Percentiles rank a stretch among this genome's conserved stretches.
Conservation (phyloP, 1,284 basidiomycete genomes). For the Cryptococcus sp. region DNA sequence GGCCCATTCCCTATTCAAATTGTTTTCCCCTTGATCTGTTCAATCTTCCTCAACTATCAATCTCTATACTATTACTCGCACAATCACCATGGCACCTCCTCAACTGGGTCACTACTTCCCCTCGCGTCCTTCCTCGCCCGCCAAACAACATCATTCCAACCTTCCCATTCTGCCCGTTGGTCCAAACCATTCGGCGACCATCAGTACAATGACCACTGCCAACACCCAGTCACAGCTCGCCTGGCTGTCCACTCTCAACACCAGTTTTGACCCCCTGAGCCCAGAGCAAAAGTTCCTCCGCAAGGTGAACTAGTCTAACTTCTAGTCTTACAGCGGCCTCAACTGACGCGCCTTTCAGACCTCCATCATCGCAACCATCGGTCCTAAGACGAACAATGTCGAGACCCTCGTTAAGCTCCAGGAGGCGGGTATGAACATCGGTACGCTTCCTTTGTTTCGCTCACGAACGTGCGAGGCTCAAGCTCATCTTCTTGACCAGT, state of each 20-base stretch:
- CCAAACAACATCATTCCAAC: conserved; percentile 6
- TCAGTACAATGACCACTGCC: conserved; percentile 22
- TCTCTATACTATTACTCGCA: neutral
- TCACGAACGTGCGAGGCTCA: neutral
- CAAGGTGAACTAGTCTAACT: conserved; percentile 63
- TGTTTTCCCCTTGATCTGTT: no score
- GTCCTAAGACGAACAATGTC: conserved; percentile 87
- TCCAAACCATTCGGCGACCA: neutral
- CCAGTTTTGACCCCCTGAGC: conserved; percentile 64
- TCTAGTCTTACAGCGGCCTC: neutral
- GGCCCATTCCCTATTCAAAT: no score
- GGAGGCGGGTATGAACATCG: conserved; percentile 91
- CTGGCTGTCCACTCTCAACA: conserved; percentile 82
- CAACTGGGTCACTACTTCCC: no score
- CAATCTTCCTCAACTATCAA: no score
- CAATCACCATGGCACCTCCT: neutral
- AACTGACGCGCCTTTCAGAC: conserved; percentile 62
- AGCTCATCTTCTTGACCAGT: conserved; percentile 58
- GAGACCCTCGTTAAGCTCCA: conserved; percentile 81
- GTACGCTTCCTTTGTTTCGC: conserved; percentile 58
- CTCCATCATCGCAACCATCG: conserved; percentile 94
- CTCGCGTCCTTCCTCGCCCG: no score
- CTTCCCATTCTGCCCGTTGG: neutral
- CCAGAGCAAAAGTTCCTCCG: conserved; percentile 80
- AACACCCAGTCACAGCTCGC: conserved; percentile 70